These are phyloP conservation scores for Mucor sp. DNA, from an alignment of 371 early-diverging fungal species.

Conservation along the genomic window DNA sequence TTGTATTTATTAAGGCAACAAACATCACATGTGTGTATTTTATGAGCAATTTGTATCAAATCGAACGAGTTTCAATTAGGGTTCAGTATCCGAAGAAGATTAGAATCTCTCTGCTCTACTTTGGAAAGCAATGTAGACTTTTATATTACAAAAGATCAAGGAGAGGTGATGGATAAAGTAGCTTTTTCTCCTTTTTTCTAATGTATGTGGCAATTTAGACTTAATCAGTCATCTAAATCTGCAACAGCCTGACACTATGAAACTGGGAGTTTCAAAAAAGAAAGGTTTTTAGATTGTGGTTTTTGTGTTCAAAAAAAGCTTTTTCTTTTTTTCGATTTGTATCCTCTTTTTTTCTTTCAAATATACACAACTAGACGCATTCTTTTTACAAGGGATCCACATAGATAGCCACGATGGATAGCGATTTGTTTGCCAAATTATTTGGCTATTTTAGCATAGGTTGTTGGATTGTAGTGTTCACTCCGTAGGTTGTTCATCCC, in stretches of 20 bases:
- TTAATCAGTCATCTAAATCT: background rate
- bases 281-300: background rate
- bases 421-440: conserved; percentile 30
- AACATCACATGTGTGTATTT: background rate
- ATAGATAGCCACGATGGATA: background rate
- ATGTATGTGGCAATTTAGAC: too few relatives aligned
- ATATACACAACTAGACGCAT: background rate
- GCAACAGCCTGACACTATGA: background rate
- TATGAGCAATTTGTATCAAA: background rate
- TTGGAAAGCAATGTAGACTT: background rate
- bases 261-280: background rate
- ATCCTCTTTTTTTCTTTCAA: conserved; percentile 1
- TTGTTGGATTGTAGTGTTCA: conserved; percentile 72
- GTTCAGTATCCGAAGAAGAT: background rate
- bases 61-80: conserved; percentile 1
- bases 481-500: conserved; percentile 57
- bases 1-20: background rate
- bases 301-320: background rate
- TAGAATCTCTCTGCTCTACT: background rate
- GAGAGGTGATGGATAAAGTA: background rate
- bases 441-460: conserved; percentile 58
- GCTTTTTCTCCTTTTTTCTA: too few relatives aligned
- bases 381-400: background rate
- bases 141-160: background rate
- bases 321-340: conserved; percentile 1